Conservation (phyloP, 805 yeast species). For the Lipomyces orientalis region DNA sequence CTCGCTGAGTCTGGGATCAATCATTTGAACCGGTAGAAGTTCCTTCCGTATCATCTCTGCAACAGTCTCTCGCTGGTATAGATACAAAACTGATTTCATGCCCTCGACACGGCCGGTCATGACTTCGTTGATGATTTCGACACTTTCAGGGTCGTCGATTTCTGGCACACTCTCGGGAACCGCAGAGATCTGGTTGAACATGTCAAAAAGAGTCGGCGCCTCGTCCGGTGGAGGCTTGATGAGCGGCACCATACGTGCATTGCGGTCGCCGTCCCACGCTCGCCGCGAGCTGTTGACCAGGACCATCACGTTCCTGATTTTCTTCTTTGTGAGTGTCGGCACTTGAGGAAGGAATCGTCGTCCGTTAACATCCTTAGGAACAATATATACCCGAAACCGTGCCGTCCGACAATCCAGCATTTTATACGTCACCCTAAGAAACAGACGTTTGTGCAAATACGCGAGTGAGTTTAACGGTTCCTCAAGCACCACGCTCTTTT, state of each 20-base stretch:
- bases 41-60: conserved; percentile 66
- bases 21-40: conserved; percentile 43
- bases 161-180: conserved; percentile 30
- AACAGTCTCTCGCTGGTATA: conserved; percentile 65
- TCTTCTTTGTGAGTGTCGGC: conserved; percentile 18
- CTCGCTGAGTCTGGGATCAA: conserved; percentile 48
- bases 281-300: conserved; percentile 14
- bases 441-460: conserved; percentile 52
- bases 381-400: conserved; percentile 23
- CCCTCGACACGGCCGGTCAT: conserved; percentile 51
- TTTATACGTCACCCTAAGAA: conserved; percentile 54
- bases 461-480: conserved; percentile 24
- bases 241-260: conserved; percentile 15
- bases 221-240: conserved; percentile 43
- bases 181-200: conserved; percentile 35
- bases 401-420: conserved; percentile 36
- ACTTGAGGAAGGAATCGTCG: conserved; percentile 25
- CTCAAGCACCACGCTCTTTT: conserved; percentile 28
- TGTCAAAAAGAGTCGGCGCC: conserved; percentile 29
- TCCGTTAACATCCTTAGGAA: conserved; percentile 32
- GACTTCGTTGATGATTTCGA: conserved; percentile 40
- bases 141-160: conserved; percentile 33
- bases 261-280: conserved; percentile 31
- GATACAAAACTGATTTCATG: conserved; percentile 57
- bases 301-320: conserved; percentile 11